Evolutionary conservation across 345 rosid species (phyloP), one percentile per base, ranked within the genome.

Genomic region (Salix suchowensis): DNA sequence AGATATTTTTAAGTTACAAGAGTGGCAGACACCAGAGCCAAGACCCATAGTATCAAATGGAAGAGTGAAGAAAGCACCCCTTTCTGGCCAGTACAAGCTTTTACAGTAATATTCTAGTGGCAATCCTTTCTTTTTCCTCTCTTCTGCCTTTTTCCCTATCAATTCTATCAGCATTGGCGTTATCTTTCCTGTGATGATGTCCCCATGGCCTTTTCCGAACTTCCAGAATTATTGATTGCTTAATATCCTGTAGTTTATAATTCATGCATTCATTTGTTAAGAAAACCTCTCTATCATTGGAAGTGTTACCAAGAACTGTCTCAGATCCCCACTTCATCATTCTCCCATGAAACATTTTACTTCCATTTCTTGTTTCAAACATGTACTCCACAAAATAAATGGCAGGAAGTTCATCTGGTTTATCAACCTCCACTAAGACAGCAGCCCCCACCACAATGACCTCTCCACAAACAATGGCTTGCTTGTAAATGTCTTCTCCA

Each of bases 31-130:
- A 28, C 84, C 84, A 69, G 80, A 72, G 12, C 84, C 84, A 39
- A 77, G 80, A 50, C 77, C 84, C 65, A 81, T 28, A 26, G 34
- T 28, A 73, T 76, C 84, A 36, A 18, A 30, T 6, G 84, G 77
- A 28, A 81, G 74, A 64, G 75, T 36, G 44, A 81, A 62, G 76
- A 81, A 81, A 28, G 84, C 84, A 73, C 84, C 84, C 67, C 64
- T 81, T 65, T 77, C 84, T 12, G 84, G 84, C 72, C 84, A 77
- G 28, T 81, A 81, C 71, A 81, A 73, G 72, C 80, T 73, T 77
- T 68, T 81, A 65, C 84, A 81, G 79, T 77, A 81, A 68, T 81
- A 81, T 68, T 81, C 84, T 24, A 69, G 34, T 4, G 68, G 80
- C 74, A 81, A 40, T 8, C 80, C 84, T 76, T 81, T 81, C 61